Percentiles rank a stretch among this genome's conserved stretches.
Evolutionary conservation across 129 eudicot species (phyloP).

Genomic region (Lactuca saligna): DNA sequence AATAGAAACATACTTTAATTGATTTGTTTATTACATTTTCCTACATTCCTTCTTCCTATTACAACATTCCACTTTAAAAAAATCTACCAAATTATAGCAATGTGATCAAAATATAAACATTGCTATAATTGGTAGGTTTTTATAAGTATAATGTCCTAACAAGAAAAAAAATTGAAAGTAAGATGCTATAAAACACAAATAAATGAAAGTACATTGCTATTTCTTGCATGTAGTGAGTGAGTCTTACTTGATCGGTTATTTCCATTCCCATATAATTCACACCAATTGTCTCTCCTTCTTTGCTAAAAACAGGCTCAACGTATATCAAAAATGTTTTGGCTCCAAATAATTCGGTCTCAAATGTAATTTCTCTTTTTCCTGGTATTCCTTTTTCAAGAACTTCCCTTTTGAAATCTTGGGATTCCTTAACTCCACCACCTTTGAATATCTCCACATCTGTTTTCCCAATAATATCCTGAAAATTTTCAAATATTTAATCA

Average conservation of each 20-base stretch:
- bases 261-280: constrained; percentile 88
- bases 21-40: background rate
- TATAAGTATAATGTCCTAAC: too few relatives aligned
- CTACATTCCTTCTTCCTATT: background rate
- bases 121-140: background rate
- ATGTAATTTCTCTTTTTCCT: constrained; percentile 71
- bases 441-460: constrained; percentile 74
- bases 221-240: background rate
- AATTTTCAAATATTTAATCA: constrained; percentile 19
- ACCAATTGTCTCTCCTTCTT: constrained; percentile 68
- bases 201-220: background rate
- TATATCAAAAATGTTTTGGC: constrained; percentile 70
- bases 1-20: background rate
- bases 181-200: too few relatives aligned
- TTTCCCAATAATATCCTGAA: constrained; percentile 84
- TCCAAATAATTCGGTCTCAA: constrained; percentile 70
- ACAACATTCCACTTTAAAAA: background rate
- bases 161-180: constrained; percentile 6
- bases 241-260: constrained; percentile 75
- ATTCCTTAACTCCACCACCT: constrained; percentile 76
- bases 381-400: constrained; percentile 67
- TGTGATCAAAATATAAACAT: background rate
- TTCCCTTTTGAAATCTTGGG: constrained; percentile 77
- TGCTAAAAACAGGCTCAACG: constrained; percentile 75
- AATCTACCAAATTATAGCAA: background rate